A percentile compares a stretch with the other conserved stretches of the same genome.
Evolutionary conservation across 1,139 yeast species (phyloP).

Genomic region (Blastobotrys indianensis): DNA sequence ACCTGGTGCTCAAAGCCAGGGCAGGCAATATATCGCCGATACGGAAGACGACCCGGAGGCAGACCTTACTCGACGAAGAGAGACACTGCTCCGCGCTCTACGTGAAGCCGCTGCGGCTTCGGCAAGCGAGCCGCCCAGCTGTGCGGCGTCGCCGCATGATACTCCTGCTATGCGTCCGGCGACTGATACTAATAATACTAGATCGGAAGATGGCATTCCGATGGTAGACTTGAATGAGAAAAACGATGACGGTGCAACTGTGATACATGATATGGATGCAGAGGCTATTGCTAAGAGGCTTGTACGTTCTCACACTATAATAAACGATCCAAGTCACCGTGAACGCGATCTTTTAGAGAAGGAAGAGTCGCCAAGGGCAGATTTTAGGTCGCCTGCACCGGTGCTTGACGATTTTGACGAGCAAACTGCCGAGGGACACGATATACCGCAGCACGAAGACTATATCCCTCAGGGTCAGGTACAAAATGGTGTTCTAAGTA

Average conservation of each 20-base stretch:
- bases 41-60: slow-evolving; percentile 5
- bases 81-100: slow-evolving; percentile 2
- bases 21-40: slow-evolving; percentile 10
- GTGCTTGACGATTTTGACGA: slow-evolving; percentile 1
- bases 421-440: background rate
- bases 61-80: slow-evolving; percentile 10
- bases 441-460: slow-evolving; percentile 31
- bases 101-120: background rate
- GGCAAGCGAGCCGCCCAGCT: slow-evolving; percentile 1
- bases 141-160: background rate
- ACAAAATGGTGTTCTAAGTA: slow-evolving; percentile 78
- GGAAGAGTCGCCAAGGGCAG: too few relatives aligned
- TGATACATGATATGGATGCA: slow-evolving; percentile 12
- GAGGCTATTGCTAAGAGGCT: slow-evolving; percentile 22
- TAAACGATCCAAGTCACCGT: background rate
- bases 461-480: slow-evolving; percentile 69
- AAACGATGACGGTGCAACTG: slow-evolving; percentile 19
- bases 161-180: background rate
- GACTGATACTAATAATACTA: background rate
- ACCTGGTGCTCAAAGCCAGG: slow-evolving; percentile 23
- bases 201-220: slow-evolving; percentile 22
- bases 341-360: background rate
- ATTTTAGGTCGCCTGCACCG: slow-evolving; percentile 1
- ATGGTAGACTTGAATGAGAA: slow-evolving; percentile 22
- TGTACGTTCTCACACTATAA: slow-evolving; percentile 23